Evolutionary conservation across 192 early-diverging fungal genomes (phyloP).

Genomic region (Globomyces pollinis-pini): DNA sequence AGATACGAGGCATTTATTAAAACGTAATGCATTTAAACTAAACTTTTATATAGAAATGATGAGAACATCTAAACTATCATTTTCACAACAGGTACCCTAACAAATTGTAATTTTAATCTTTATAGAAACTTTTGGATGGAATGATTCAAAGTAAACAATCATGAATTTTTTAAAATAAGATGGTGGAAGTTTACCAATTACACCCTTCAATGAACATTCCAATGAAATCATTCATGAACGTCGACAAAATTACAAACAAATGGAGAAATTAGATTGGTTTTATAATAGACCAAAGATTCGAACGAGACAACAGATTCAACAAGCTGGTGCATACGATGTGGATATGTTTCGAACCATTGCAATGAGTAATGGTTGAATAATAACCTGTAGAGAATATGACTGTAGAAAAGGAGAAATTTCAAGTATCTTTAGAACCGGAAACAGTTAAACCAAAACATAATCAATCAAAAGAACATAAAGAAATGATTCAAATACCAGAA

Average conservation of each 20-base stretch:
- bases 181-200: slow-evolving; percentile 15
- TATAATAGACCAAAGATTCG: slow-evolving; percentile 21
- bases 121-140: neutral
- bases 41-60: slow-evolving; percentile 35
- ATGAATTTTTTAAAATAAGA: no score
- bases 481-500: no score
- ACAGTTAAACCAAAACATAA: neutral
- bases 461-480: neutral
- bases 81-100: slow-evolving; percentile 26
- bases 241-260: neutral
- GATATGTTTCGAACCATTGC: slow-evolving; percentile 27
- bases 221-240: neutral
- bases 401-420: slow-evolving; percentile 20
- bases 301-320: slow-evolving; percentile 21
- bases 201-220: neutral
- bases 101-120: slow-evolving; percentile 22
- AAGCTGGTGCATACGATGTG: slow-evolving; percentile 24
- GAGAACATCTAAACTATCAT: slow-evolving; percentile 35
- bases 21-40: slow-evolving; percentile 29
- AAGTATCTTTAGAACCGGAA: slow-evolving; percentile 4
- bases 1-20: slow-evolving; percentile 30
- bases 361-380: slow-evolving; percentile 9
- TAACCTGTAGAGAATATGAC: slow-evolving; percentile 17
- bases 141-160: no score
- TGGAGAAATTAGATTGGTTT: slow-evolving; percentile 5